phyloP scores from a whole-genome alignment of 2,329 filamentous ascomycete genomes.

The Cladosporium sp. region DNA sequence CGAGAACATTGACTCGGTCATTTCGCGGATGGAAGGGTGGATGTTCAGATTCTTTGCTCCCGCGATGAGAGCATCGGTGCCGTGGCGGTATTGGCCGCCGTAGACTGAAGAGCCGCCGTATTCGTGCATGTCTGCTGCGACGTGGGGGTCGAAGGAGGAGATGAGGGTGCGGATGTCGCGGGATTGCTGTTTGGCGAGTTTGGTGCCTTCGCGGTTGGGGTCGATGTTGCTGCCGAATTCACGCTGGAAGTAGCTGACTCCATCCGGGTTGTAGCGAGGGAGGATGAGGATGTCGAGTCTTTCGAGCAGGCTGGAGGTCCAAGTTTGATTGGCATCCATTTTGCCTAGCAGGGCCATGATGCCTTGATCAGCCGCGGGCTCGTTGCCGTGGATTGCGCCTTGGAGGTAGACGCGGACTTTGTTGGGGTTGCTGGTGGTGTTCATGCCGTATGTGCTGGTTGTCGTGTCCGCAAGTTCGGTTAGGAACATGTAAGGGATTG shows the following conservation, averaged over 20 bases:
- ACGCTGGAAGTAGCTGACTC: slow-evolving; percentile 23
- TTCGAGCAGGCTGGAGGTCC: slow-evolving; percentile 4
- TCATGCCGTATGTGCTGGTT: slow-evolving; percentile 16
- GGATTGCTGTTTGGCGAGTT: slow-evolving; percentile 29
- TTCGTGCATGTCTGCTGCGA: slow-evolving; percentile 34
- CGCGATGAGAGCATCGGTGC: slow-evolving; percentile 30
- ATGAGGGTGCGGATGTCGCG: slow-evolving; percentile 29
- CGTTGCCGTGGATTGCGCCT: slow-evolving; percentile 35
- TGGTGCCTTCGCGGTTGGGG: slow-evolving; percentile 23
- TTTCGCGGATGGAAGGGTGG: slow-evolving; percentile 28
- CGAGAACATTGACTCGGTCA: slow-evolving; percentile 30
- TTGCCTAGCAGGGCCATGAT: slow-evolving; percentile 34
- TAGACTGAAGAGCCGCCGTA: slow-evolving; percentile 27
- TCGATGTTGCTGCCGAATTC: slow-evolving; percentile 22
- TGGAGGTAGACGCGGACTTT: slow-evolving; percentile 37
- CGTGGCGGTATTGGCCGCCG: slow-evolving; percentile 28
- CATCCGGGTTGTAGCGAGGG: slow-evolving; percentile 19
- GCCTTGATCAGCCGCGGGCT: slow-evolving; percentile 36
- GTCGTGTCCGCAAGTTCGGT: background rate
- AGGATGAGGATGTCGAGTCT: slow-evolving; percentile 25
- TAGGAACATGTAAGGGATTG: slow-evolving; percentile 16
- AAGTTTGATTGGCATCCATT: slow-evolving; percentile 23
- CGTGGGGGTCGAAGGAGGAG: slow-evolving; percentile 29
- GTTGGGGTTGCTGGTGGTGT: slow-evolving; percentile 7
- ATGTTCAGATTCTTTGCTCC: slow-evolving; percentile 23